A percentile compares a stretch with the other conserved stretches of the same genome.
Evolutionary conservation across 495 filamentous ascomycete genomes (phyloP).

Genomic region (Penicillium cataractarum): DNA sequence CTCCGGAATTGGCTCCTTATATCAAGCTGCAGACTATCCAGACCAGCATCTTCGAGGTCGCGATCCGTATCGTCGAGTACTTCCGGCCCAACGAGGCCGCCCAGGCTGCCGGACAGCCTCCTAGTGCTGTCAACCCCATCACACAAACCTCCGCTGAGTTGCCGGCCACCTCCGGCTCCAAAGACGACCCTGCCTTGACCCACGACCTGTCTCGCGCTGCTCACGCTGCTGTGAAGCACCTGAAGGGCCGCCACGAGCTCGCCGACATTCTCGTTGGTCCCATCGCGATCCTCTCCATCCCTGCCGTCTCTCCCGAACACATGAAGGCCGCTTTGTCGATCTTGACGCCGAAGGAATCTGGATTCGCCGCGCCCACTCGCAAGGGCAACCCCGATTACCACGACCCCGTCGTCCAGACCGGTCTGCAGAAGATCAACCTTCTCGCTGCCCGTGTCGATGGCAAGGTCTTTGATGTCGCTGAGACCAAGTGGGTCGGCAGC

Average conservation of each 20-base stretch:
- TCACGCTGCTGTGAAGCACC: conserved; percentile 58
- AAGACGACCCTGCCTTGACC: conserved; percentile 57
- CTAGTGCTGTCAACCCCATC: conserved; percentile 47
- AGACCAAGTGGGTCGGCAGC: conserved; percentile 81
- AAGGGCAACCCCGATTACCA: conserved; percentile 78
- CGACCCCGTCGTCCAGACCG: conserved; percentile 73
- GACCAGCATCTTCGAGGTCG: conserved; percentile 85
- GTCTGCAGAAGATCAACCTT: conserved; percentile 82
- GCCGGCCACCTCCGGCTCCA: conserved; percentile 31
- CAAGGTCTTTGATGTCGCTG: conserved; percentile 78
- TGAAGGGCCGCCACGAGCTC: conserved; percentile 64
- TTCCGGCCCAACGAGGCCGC: conserved; percentile 63
- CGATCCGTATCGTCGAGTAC: conserved; percentile 83
- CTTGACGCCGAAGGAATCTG: conserved; percentile 66
- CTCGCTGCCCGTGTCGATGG: conserved; percentile 83
- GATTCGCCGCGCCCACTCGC: conserved; percentile 76
- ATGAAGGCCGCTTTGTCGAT: conserved; percentile 76
- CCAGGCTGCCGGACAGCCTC: conserved; percentile 26
- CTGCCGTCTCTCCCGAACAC: conserved; percentile 78
- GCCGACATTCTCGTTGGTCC: conserved; percentile 81
- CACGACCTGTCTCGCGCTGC: conserved; percentile 78
- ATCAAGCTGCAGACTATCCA: conserved; percentile 81
- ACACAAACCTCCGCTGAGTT: conserved; percentile 48
- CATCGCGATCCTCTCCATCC: conserved; percentile 77
- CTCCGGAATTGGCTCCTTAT: conserved; percentile 50